Conservation (phyloP, 768 basidiomycete species). For the Hericium coralloides region DNA sequence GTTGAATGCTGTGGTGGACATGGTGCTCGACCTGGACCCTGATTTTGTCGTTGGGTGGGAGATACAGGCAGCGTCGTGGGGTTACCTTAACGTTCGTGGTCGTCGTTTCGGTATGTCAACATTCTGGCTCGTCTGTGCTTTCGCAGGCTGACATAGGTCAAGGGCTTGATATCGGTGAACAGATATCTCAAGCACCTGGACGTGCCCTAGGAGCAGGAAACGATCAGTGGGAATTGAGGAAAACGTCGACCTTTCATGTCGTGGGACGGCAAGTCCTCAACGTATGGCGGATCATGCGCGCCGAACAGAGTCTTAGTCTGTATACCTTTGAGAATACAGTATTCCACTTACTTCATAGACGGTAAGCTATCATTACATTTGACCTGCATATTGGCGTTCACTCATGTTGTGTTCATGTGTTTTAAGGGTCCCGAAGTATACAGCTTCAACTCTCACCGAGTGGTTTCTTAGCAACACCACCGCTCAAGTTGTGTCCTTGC, state of each 20-base stretch:
- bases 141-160: not conserved
- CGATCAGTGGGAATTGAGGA: conserved; percentile 64
- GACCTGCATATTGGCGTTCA: not conserved
- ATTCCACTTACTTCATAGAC: conserved; percentile 66
- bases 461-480: conserved; percentile 68
- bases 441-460: conserved; percentile 31
- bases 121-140: not conserved
- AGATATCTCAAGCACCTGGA: conserved; percentile 69
- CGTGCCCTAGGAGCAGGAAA: conserved; percentile 25
- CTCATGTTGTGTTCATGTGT: not conserved
- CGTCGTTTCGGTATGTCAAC: conserved; percentile 40
- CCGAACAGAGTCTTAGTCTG: conserved; percentile 64
- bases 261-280: conserved; percentile 88
- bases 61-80: conserved; percentile 83
- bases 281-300: conserved; percentile 85
- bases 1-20: conserved; percentile 67
- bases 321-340: conserved; percentile 89
- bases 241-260: conserved; percentile 77
- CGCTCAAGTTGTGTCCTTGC: conserved; percentile 40
- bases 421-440: conserved; percentile 10
- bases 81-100: conserved; percentile 72
- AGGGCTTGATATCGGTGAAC: conserved; percentile 69
- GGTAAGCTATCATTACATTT: conserved; percentile 36
- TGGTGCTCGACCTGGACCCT: conserved; percentile 72
- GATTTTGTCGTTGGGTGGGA: conserved; percentile 94